Percentiles rank a stretch among this genome's conserved stretches.
phyloP scores from a whole-genome alignment of 2,329 filamentous ascomycete species.

The Botryotinia globosa region DNA sequence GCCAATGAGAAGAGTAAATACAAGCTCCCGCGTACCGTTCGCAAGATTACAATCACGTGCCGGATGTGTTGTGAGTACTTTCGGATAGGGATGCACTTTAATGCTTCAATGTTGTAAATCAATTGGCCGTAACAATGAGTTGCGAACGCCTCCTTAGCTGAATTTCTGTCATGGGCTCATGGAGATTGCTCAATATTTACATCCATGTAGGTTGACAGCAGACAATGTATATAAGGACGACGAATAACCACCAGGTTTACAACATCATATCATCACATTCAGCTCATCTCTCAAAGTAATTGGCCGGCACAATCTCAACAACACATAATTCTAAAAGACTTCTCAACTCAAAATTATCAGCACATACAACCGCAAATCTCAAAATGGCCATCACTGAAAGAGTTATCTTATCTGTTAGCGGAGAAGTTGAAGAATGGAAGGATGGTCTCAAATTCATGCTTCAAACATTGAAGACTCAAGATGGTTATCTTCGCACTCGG shows the following conservation, averaged over 20 bases:
- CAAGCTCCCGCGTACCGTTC: background rate
- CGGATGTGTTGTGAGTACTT: background rate
- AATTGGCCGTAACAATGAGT: background rate
- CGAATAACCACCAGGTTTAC: too few species aligned
- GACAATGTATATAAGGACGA: background rate
- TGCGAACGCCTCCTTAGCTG: background rate
- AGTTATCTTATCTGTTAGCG: conserved; percentile 32
- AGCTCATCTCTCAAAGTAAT: background rate
- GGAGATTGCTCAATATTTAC: background rate
- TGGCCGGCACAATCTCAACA: background rate
- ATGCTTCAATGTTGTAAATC: background rate
- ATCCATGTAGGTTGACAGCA: background rate
- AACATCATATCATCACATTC: background rate
- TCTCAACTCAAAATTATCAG: background rate
- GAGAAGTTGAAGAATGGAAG: conserved; percentile 36
- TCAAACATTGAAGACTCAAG: conserved; percentile 34
- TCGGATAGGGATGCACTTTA: background rate
- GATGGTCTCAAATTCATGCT: conserved; percentile 35
- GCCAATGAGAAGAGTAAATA: background rate
- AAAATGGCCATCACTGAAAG: conserved; percentile 29
- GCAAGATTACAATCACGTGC: background rate
- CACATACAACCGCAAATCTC: conserved; percentile 13
- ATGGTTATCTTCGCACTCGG: conserved; percentile 34
- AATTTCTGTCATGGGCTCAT: too few species aligned
- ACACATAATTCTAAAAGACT: background rate